phyloP scores from a whole-genome alignment of 768 basidiomycete genomes.

The Termitomyces sp. region DNA sequence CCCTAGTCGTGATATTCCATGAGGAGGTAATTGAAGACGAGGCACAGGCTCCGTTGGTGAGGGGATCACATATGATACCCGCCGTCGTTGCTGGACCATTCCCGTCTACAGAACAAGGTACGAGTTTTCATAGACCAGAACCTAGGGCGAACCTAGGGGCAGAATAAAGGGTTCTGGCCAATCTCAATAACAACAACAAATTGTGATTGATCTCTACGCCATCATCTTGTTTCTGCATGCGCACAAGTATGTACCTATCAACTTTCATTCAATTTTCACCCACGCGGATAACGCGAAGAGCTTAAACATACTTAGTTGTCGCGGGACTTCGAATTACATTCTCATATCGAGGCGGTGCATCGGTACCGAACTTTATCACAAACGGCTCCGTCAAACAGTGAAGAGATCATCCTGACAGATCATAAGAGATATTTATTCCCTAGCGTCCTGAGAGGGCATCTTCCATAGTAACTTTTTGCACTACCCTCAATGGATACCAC shows the following conservation, averaged over 20 bases:
- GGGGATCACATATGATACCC: slow-evolving; percentile 89
- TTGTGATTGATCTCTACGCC: background rate
- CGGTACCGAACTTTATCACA: too few relatives aligned
- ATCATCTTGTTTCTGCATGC: too few relatives aligned
- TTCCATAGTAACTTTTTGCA: background rate
- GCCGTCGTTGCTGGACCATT: slow-evolving; percentile 50
- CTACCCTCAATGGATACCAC: background rate
- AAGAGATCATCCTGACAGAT: too few relatives aligned
- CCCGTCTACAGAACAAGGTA: slow-evolving; percentile 1
- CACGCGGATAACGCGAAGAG: too few relatives aligned
- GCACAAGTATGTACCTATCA: too few relatives aligned
- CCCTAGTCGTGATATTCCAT: slow-evolving; percentile 62
- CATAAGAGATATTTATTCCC: too few relatives aligned
- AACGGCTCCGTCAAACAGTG: too few relatives aligned
- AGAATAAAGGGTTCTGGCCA: background rate
- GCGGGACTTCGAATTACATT: background rate
- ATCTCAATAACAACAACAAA: slow-evolving; percentile 2
- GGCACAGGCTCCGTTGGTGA: slow-evolving; percentile 61
- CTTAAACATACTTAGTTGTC: too few relatives aligned
- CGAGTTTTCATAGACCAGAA: background rate
- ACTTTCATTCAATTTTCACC: too few relatives aligned
- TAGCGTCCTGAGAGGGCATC: too few relatives aligned
- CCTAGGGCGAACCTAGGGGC: background rate
- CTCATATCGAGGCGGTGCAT: background rate
- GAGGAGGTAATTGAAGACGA: slow-evolving; percentile 67